Evolutionary conservation across 768 basidiomycete species (phyloP).

Genomic region (Psilocybe sp.): DNA sequence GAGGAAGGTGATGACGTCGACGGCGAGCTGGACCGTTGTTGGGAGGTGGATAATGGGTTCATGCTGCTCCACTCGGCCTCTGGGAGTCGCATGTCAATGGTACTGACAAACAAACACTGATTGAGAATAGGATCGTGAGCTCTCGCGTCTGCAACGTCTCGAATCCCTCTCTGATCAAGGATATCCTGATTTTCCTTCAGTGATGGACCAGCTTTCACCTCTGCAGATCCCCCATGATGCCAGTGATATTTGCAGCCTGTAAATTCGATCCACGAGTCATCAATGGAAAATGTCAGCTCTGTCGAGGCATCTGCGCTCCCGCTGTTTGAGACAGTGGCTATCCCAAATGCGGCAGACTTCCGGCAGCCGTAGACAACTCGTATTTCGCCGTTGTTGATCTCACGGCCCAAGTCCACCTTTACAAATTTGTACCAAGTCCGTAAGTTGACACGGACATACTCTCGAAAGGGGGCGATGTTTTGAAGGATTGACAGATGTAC

Average conservation of each 20-base stretch:
- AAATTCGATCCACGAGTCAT: too few species aligned
- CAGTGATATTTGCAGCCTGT: not conserved
- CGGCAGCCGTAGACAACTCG: slow-evolving; percentile 7
- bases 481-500: too few species aligned
- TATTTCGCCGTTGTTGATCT: slow-evolving; percentile 7
- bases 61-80: not conserved
- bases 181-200: not conserved
- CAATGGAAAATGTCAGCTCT: not conserved
- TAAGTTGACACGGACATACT: slow-evolving; percentile 4
- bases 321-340: slow-evolving; percentile 7
- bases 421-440: slow-evolving; percentile 11
- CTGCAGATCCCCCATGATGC: not conserved
- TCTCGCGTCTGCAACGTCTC: too few species aligned
- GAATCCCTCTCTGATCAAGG: not conserved
- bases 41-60: too few species aligned
- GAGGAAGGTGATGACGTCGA: too few species aligned
- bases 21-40: too few species aligned
- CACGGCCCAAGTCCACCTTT: slow-evolving; percentile 4
- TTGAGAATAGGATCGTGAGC: slow-evolving; percentile 1
- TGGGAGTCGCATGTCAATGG: not conserved
- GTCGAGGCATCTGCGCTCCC: not conserved
- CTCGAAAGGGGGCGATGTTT: too few species aligned
- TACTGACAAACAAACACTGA: slow-evolving; percentile 6
- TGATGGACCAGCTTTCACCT: slow-evolving; percentile 1
- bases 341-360: too few species aligned